These are phyloP conservation scores for Lachancea quebecensis DNA, from an alignment of 805 yeast genomes.

Conservation along the genomic window DNA sequence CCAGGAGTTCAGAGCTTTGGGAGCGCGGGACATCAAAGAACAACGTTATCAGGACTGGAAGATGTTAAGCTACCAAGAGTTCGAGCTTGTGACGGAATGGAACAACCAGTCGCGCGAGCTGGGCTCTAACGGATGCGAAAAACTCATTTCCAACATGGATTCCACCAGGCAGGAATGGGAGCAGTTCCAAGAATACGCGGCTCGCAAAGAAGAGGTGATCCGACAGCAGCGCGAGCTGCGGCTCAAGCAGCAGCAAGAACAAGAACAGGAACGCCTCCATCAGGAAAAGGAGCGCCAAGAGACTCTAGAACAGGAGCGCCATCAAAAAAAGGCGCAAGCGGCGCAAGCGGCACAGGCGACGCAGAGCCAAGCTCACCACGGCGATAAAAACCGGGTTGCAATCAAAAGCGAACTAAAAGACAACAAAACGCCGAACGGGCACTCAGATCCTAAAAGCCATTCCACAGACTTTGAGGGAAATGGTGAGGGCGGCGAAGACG, in stretches of 20 bases:
- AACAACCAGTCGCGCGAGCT: slow-evolving; percentile 26
- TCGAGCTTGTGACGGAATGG: slow-evolving; percentile 32
- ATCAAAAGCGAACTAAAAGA: neutral
- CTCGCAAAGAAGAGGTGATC: slow-evolving; percentile 6
- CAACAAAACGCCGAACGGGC: neutral
- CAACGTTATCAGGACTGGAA: slow-evolving; percentile 31
- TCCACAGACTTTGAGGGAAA: neutral
- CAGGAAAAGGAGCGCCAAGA: slow-evolving; percentile 5
- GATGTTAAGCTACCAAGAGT: slow-evolving; percentile 30
- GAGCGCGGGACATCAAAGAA: slow-evolving; percentile 22
- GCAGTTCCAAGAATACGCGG: slow-evolving; percentile 16
- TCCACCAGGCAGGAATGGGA: slow-evolving; percentile 22
- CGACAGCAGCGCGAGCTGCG: slow-evolving; percentile 12
- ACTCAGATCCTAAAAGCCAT: neutral
- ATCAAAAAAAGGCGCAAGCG: slow-evolving; percentile 1
- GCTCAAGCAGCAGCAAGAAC: slow-evolving; percentile 7
- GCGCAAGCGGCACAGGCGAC: neutral
- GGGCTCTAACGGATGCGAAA: slow-evolving; percentile 15
- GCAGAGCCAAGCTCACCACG: neutral
- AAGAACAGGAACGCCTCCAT: slow-evolving; percentile 3
- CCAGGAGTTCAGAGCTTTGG: slow-evolving; percentile 16
- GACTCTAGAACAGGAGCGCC: neutral
- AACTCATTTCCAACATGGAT: slow-evolving; percentile 18
- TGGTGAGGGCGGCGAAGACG: slow-evolving; percentile 3
- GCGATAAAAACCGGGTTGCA: neutral